Evolutionary conservation across 768 basidiomycete species (phyloP), one percentile per base, ranked within the genome.

Genomic region (Phylloporus arenicola): DNA sequence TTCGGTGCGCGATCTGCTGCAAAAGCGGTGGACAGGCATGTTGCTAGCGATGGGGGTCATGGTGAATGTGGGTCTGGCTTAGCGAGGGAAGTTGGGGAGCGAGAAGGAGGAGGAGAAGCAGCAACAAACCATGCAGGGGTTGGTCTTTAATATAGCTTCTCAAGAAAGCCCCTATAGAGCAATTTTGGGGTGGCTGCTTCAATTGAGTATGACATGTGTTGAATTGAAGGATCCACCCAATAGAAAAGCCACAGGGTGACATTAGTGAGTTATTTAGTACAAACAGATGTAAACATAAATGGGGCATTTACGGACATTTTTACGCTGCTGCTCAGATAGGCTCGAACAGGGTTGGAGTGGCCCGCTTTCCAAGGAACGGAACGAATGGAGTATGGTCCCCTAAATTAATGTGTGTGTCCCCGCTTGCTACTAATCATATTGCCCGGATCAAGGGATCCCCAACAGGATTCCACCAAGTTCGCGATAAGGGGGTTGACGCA

Each of bases 251-350:
- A 25, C 25, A 25, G 25, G n/a, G n/a, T n/a, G n/a, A n/a, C n/a
- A n/a, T n/a, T n/a, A n/a, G n/a, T n/a, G n/a, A n/a, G n/a, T n/a
- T n/a, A n/a, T n/a, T n/a, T n/a, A n/a, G n/a, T n/a, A n/a, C n/a
- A n/a, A n/a, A n/a, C n/a, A n/a, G n/a, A n/a, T n/a, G n/a, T n/a
- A n/a, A n/a, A n/a, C n/a, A n/a, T n/a, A n/a, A n/a, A n/a, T n/a
- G n/a, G n/a, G n/a, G n/a, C n/a, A n/a, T n/a, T n/a, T n/a, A n/a
- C n/a, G n/a, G n/a, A n/a, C n/a, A n/a, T n/a, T n/a, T n/a, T n/a
- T n/a, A n/a, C n/a, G n/a, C n/a, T n/a, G n/a, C 78, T 14, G 68
- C 69, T 51, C 75, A 78, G 56, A 86, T 84, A n/a, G n/a, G 84
- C 72, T 82, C 14, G 48, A 60, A 4, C 77, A 77, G 64, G 71